Percentiles rank a stretch among this genome's conserved stretches.
These are phyloP conservation scores for Colletotrichum magnum DNA, from an alignment of 2,329 filamentous ascomycete species.

Conservation along the genomic window DNA sequence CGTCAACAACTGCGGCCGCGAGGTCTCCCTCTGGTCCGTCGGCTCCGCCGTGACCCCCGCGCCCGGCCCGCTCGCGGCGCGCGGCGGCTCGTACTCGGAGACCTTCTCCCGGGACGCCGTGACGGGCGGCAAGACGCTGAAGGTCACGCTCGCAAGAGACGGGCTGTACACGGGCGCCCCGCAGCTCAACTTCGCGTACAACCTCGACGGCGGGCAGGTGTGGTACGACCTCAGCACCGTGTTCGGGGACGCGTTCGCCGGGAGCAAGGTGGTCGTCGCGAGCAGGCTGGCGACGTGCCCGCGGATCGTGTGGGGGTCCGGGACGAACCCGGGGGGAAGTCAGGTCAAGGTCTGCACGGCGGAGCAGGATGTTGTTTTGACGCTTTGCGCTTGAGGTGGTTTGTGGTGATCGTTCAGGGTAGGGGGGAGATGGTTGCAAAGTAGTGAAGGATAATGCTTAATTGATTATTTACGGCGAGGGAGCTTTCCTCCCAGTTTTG, in stretches of 20 bases:
- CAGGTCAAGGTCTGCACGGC: constrained; percentile 55
- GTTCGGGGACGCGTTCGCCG: constrained; percentile 56
- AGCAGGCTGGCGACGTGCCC: constrained; percentile 50
- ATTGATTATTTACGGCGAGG: no score
- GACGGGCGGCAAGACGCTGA: constrained; percentile 56
- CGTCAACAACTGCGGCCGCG: constrained; percentile 52
- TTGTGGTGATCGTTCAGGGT: background rate
- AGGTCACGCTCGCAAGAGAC: constrained; percentile 52
- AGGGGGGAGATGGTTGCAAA: background rate
- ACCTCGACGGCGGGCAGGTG: constrained; percentile 50
- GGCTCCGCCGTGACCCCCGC: constrained; percentile 48
- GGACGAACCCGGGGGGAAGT: constrained; percentile 52
- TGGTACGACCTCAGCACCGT: constrained; percentile 58
- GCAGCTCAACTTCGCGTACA: constrained; percentile 58
- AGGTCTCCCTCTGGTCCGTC: constrained; percentile 57
- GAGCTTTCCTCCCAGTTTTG: no score
- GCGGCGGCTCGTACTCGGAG: constrained; percentile 51
- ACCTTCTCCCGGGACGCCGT: constrained; percentile 51
- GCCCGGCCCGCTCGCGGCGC: constrained; percentile 44
- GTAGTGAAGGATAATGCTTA: no score
- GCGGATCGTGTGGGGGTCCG: constrained; percentile 53
- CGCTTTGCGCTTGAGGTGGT: constrained; percentile 49
- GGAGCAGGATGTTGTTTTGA: constrained; percentile 51
- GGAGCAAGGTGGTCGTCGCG: constrained; percentile 49
- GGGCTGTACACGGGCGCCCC: constrained; percentile 57